Evolutionary conservation across 2,329 filamentous ascomycete genomes (phyloP), one percentile per base, ranked within the genome.

Genomic region (Diaporthe amygdali): DNA sequence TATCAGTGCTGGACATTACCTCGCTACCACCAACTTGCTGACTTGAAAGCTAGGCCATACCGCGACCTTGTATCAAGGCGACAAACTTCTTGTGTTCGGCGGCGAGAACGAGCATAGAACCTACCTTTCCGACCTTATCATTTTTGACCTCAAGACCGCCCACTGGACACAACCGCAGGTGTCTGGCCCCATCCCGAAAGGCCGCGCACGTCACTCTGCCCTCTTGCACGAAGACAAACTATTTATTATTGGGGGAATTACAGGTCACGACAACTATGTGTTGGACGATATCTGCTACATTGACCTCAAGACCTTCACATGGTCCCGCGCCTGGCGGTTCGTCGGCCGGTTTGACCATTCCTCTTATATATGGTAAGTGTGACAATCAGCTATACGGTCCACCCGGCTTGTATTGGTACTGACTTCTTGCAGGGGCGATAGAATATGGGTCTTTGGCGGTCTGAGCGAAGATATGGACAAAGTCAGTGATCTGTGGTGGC

Each of bases 61-160:
- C 54, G 95, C 96, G 34, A 97, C 94, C 41, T 87, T 99, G 0
- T 98, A 97, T 85, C 91, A 97, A 82, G 95, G 94, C 73, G 93
- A 96, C 81, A 98, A 98, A 82, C 87, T 99, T n/a, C 88, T 99
- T 2, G 95, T 99, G 2, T 99, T 98, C 79, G 96, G 96, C 70
- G 96, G 96, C 75, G 96, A 99, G 84, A 99, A 99, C 82, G 96
- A 99, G 81, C 96, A 98, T 79, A 91, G 95, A 75, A 95, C 95
- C 70, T 97, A 98, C 80, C 91, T 99, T 15, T 97, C 95, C 59
- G 96, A 99, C 80, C 90, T 99, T 27, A 97, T 98, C 74, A 92
- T 99, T 64, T 97, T 99, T 79, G 95, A 99, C 80, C 90, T 99
- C 71, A 94, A 95, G 79, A 96, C 94, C 0, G 95, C 96, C 44